Conservation (phyloP, 176 grass and related monocot species). For the Hsuehochloa calcarea region DNA sequence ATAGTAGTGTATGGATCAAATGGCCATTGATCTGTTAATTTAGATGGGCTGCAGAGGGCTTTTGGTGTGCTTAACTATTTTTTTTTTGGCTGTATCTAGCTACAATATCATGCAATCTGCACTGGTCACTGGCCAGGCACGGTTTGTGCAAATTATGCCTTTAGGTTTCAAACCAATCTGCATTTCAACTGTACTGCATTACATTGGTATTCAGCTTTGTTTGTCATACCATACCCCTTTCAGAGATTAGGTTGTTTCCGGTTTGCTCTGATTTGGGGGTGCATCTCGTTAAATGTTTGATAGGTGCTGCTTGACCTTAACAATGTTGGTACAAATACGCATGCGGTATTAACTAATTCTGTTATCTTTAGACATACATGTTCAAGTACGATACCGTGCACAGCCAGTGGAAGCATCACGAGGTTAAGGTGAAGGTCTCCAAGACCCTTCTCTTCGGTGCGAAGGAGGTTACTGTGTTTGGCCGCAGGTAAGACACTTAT, state of each 20-base stretch:
- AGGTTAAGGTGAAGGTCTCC: constrained; percentile 57
- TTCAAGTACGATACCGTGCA: constrained; percentile 74
- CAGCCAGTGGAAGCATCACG: constrained; percentile 58
- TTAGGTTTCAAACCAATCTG: background rate
- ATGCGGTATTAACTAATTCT: background rate
- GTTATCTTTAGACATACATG: constrained; percentile 63
- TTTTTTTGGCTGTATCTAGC: background rate
- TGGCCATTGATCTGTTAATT: background rate
- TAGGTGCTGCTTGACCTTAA: background rate
- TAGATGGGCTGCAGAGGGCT: background rate
- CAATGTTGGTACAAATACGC: background rate
- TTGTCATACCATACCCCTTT: background rate
- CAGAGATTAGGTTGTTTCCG: background rate
- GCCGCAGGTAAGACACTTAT: constrained; percentile 24
- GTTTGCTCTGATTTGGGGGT: background rate
- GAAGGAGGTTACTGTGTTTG: constrained; percentile 58
- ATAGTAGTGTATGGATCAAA: background rate
- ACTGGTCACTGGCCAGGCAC: background rate
- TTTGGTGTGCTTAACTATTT: background rate
- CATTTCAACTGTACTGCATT: background rate
- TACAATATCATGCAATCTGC: background rate
- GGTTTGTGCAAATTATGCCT: background rate
- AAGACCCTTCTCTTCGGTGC: constrained; percentile 63
- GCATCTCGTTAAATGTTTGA: background rate
- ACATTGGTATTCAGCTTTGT: background rate